Percentiles rank a stretch among this genome's conserved stretches.
Conservation (phyloP, 768 basidiomycete species). For the Pleurotus platypus region DNA sequence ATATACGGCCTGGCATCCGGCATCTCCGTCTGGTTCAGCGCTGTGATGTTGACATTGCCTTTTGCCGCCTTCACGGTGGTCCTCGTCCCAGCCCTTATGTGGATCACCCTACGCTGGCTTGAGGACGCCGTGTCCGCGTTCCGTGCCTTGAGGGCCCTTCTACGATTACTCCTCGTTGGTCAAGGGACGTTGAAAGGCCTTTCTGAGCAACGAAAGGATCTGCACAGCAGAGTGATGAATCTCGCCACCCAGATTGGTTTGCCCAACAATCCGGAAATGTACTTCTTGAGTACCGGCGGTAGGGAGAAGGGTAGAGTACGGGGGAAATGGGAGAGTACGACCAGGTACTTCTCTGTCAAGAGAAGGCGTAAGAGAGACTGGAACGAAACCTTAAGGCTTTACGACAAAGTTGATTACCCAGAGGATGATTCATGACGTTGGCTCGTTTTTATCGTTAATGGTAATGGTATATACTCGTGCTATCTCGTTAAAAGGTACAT, state of each 20-base stretch:
- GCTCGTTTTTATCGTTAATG: neutral
- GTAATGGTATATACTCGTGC: no score
- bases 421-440: constrained; percentile 35
- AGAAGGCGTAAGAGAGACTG: constrained; percentile 83
- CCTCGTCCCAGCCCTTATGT: constrained; percentile 75
- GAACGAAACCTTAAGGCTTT: constrained; percentile 81
- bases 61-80: constrained; percentile 53
- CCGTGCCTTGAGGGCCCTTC: constrained; percentile 65
- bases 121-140: constrained; percentile 81
- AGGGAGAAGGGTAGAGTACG: constrained; percentile 69
- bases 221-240: constrained; percentile 66
- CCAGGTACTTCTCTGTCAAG: constrained; percentile 76
- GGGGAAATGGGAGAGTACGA: constrained; percentile 64
- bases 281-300: constrained; percentile 57
- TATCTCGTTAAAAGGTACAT: no score
- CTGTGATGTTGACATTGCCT: constrained; percentile 59
- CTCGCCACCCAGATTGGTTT: constrained; percentile 61
- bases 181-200: constrained; percentile 51
- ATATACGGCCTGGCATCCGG: constrained; percentile 79
- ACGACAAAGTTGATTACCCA: constrained; percentile 82
- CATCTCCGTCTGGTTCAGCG: constrained; percentile 56
- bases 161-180: constrained; percentile 61
- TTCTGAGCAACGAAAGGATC: constrained; percentile 45
- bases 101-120: constrained; percentile 86
- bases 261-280: constrained; percentile 65